Evolutionary conservation across 768 basidiomycete genomes (phyloP).

Genomic region (Hirschioporus abietinus): DNA sequence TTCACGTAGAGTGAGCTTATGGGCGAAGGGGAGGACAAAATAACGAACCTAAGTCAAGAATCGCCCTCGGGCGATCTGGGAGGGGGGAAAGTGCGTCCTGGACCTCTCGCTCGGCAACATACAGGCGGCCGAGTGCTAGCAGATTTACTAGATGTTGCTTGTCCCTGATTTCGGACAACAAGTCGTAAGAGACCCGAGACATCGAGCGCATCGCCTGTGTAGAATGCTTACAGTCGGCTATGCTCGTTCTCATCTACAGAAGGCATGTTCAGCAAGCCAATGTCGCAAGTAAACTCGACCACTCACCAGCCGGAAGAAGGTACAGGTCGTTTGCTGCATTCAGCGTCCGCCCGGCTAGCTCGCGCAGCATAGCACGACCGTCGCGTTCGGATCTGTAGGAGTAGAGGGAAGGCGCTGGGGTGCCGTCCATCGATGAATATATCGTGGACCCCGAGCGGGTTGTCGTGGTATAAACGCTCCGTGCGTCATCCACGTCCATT

Average conservation of each 20-base stretch:
- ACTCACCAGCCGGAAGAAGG: conserved; percentile 6
- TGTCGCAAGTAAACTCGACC: background rate
- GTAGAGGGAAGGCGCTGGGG: background rate
- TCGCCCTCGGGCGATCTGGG: background rate
- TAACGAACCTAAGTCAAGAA: conserved; percentile 2
- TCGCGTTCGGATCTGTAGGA: conserved; percentile 5
- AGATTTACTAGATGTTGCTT: conserved; percentile 9
- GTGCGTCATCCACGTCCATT: background rate
- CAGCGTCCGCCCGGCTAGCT: conserved; percentile 1
- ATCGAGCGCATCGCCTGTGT: background rate
- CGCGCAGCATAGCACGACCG: conserved; percentile 2
- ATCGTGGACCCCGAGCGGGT: background rate
- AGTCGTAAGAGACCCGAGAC: background rate
- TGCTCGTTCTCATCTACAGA: background rate
- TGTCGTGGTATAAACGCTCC: background rate
- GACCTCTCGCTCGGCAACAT: background rate
- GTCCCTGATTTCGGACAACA: background rate
- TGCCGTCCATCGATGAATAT: background rate
- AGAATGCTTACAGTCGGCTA: background rate
- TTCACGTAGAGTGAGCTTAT: background rate
- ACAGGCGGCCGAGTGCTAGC: conserved; percentile 2
- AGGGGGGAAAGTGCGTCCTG: background rate
- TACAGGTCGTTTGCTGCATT: conserved; percentile 8
- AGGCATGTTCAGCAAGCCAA: background rate
- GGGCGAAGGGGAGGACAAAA: background rate